Base-by-base conservation (phyloP, 2,329 filamentous ascomycete species). In the Saccharata proteae region DNA sequence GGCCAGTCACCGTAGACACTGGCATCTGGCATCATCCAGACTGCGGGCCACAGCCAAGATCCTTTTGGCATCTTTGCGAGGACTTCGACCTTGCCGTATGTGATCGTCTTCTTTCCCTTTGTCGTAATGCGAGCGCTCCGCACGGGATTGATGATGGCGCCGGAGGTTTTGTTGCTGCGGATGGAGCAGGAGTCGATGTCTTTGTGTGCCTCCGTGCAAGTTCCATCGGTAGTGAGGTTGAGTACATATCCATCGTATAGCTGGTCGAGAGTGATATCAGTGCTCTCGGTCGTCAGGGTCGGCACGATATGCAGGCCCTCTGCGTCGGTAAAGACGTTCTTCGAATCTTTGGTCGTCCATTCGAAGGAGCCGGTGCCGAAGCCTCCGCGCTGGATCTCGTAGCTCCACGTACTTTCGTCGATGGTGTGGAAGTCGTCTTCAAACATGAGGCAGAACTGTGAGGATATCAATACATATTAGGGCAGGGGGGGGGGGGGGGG, bases 281-380 rank as follows among this genome's bases (percentile, higher is more conserved):
- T 54, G 15, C 43, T 46, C 28, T 48, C 40, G 15, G 44, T 49
- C 11, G 64, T 69, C 14, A 70, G 47, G 0, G 65, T 69, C 8
- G 65, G 66, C n/a, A 67, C 59, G 30, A 71, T 69, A 45, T 68
- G 65, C 23, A 70, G 54, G 12, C 64, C 65, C 16, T 59, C 47
- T 0, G 39, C 46, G 40, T 67, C 61, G 24, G 62, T 52, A 43
- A 62, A 70, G 8, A 59, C 49, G 44, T 71, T 70, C 31, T 45
- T 46, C 1, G 49, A 37, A 38, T 67, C 64, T 3, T 48, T 51
- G 7, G 67, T 70, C 1, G 67, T 69, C 65, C 64, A 67, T 51
- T 70, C 66, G 41, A 71, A 71, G 17, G 60, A 54, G 12, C 64
- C 64, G 9, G 57, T 62, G 32, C 63, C 48, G 38, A 48, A 58